Base-by-base conservation (phyloP, 176 grass and related monocot genomes). In the Aegilops umbellulata region DNA sequence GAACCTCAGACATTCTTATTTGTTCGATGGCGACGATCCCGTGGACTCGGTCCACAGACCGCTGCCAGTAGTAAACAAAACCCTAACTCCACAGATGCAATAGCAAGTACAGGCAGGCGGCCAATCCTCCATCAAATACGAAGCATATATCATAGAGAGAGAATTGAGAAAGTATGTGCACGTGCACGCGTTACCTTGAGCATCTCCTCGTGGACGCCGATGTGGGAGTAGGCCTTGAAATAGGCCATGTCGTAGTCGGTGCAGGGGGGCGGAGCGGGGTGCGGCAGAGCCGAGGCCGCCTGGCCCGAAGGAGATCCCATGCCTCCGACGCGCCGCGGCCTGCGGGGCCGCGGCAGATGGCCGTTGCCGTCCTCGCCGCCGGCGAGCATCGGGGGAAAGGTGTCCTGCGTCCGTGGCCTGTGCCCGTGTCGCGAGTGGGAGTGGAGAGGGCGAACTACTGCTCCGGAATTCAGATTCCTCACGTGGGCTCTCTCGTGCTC, bases 121-220 rank as follows among this genome's bases (percentile, higher is more conserved):
- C 76, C 17, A 82, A 25, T 47, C 20, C 26, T 15, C 68, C 61
- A 11, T 5, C 60, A 51, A 10, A 27, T 46, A 46, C 57, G 55
- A 13, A 42, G 19, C 49, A 2, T 38, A 39, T 19, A 17, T 36
- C 49, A 86, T 0, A 57, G 46, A 69, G 10, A 47, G n/a, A 79
- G 65, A 69, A 17, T 72, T 24, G 69, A 41, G 69, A 42, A n/a
- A 72, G 35, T 5, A 10, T 65, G 68, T 29, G 63, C 63, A 14
- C 26, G 63, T 34, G 46, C n/a, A 47, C 14, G 65, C 17, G 39
- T 7, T 61, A 98, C 96, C 91, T 95, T 98, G 61, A 98, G 91
- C 96, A 95, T 98, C 84, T 95, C 96, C 89, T 98, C 96, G 82
- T 98, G 96, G 68, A 98, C 96, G 30, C 88, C 86, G 74, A 95